Base-by-base conservation (phyloP, 805 yeast genomes). In the Blastobotrys muscicola region DNA sequence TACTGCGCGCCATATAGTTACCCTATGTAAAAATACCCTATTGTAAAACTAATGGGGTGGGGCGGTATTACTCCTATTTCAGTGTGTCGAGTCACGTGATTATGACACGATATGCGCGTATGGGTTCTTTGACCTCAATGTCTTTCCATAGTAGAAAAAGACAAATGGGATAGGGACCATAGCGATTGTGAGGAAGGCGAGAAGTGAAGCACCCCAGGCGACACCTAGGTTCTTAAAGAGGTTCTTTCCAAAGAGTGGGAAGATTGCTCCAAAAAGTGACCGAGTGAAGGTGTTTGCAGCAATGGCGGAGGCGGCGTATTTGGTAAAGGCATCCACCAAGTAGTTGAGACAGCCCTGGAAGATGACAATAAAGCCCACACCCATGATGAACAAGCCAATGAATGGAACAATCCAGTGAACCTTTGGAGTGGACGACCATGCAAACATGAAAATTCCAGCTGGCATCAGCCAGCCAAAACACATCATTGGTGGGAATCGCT, bases 251-350 rank as follows among this genome's bases (percentile, higher is more conserved):
- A 78, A 76, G 38, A 78, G 60, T 4, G 85, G 84, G 67, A 79
- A 78, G 1, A 68, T 72, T 29, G 77, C 80, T 29, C 76, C 85
- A 58, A 76, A 71, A 4, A 70, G 59, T 0, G 82, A 76, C 56
- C 84, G 67, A 40, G 74, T 56, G 45, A 78, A 72, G 1, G 83
- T 75, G 49, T 77, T 76, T 4, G 78, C 82, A 3, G 85, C 82
- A 44, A 78, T 65, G 2, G 82, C 81, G 10, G 80, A 73, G 1
- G 84, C 84, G 7, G 82, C 76, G 49, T 69, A 72, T 37, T 67
- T 60, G 31, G 76, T 67, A 53, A 75, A 78, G 38, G 81, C 66
- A 57, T 79, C 84, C 40, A 80, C 75, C 47, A 80, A 62, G 53
- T 79, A 79, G 57, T 74, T 76, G 41, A 78, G 59, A 47, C 76